phyloP scores from a whole-genome alignment of 371 early-diverging fungal genomes.

The Mucor irregularis region DNA sequence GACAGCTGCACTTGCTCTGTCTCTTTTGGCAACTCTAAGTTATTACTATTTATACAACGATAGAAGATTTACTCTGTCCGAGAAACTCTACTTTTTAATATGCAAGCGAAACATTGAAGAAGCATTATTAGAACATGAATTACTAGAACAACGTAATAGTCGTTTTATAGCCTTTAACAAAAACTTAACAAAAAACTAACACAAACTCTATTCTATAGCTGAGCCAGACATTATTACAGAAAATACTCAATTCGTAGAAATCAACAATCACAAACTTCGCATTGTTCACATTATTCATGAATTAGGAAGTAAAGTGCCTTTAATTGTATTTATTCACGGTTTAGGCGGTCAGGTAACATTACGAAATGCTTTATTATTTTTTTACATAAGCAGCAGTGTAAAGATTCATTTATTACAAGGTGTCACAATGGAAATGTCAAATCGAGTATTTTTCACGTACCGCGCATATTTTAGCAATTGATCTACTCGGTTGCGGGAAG shows the following conservation, averaged over 20 bases:
- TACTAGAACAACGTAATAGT: constrained; percentile 31
- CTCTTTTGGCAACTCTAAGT: constrained; percentile 1
- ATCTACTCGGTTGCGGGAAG: constrained; percentile 68
- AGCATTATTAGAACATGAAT: constrained; percentile 34
- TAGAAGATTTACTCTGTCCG: constrained; percentile 19
- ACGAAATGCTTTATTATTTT: neutral
- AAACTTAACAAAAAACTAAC: neutral
- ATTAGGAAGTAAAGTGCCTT: constrained; percentile 65
- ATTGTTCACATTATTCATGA: constrained; percentile 70
- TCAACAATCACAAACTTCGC: constrained; percentile 59
- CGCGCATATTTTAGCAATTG: constrained; percentile 69
- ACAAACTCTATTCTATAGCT: constrained; percentile 20
- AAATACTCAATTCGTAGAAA: constrained; percentile 55
- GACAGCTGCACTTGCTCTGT: constrained; percentile 11
- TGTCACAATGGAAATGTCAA: constrained; percentile 67
- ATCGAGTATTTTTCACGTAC: constrained; percentile 68
- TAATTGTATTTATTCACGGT: constrained; percentile 73
- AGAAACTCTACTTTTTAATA: constrained; percentile 36
- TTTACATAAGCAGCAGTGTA: neutral
- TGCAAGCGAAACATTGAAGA: constrained; percentile 38
- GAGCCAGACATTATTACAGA: constrained; percentile 45
- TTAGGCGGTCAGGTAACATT: constrained; percentile 67
- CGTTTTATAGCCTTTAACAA: no score
- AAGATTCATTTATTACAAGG: constrained; percentile 30
- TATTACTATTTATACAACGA: constrained; percentile 9